Evolutionary conservation across 345 rosid species (phyloP).

Genomic region (Boechera stricta): DNA sequence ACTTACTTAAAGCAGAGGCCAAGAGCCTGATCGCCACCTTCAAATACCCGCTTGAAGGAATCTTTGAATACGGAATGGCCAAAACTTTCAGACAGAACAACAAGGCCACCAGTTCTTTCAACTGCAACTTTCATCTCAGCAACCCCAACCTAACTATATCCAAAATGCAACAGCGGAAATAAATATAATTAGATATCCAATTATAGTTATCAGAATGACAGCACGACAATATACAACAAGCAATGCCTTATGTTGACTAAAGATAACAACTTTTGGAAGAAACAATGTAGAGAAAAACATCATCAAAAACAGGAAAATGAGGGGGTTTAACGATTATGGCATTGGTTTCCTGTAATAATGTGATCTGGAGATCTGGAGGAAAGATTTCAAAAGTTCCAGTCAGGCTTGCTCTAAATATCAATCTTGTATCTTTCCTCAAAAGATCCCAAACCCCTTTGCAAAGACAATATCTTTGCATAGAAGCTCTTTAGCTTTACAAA

Average conservation of each 20-base stretch:
- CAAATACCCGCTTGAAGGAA: constrained; percentile 68
- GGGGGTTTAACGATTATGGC: not conserved
- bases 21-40: constrained; percentile 80
- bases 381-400: too few relatives aligned
- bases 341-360: not conserved
- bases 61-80: constrained; percentile 80
- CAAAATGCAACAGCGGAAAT: constrained; percentile 15
- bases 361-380: too few relatives aligned
- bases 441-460: too few relatives aligned
- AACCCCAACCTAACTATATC: constrained; percentile 63
- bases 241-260: constrained; percentile 8
- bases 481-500: not conserved
- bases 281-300: not conserved
- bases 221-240: not conserved
- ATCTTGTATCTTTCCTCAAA: too few relatives aligned
- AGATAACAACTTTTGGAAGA: not conserved
- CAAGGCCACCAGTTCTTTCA: constrained; percentile 80
- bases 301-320: not conserved
- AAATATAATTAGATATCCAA: not conserved
- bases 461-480: not conserved
- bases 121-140: constrained; percentile 80
- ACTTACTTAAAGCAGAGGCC: constrained; percentile 88
- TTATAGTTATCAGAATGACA: not conserved
- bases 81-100: constrained; percentile 84
- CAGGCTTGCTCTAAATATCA: too few relatives aligned